Evolutionary conservation across 2,329 filamentous ascomycete genomes (phyloP), one percentile per base, ranked within the genome.

Genomic region (Ascochyta lentis): DNA sequence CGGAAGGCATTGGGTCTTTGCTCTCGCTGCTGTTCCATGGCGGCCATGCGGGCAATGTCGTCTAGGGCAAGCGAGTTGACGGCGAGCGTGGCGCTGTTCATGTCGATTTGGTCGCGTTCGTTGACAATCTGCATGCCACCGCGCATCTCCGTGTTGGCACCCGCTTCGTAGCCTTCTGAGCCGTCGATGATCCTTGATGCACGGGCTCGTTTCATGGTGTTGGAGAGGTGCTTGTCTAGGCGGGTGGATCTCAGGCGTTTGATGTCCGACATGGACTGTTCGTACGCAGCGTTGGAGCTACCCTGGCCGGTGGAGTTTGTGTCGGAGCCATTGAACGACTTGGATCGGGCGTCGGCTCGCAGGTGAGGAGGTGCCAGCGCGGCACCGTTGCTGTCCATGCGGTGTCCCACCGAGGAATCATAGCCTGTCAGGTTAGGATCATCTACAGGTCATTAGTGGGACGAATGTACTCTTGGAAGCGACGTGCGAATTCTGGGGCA

Each of bases 211-310:
- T 91, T 90, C 74, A 94, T 92, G 46, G 92, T 97, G 22, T 92
- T 96, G 33, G 94, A 98, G 39, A 99, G 80, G 68, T 96, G 92
- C 71, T 96, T 94, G 70, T 99, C 94, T 71, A 98, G 89, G 27
- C 95, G 88, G 22, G 94, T 98, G 59, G 95, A 98, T 63, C 94
- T 88, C 56, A 99, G 79, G 59, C 95, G 86, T 68, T 92, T 89
- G 72, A 99, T 95, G 77, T 99, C 95, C 64, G 95, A 96, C 65
- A 99, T 88, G 42, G 94, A 96, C 78, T 93, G 96, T 79, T 98
- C 94, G 72, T 98, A 95, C 26, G 90, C 92, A 15, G 73, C 68
- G 31, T 68, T 74, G 47, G 90, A 91, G 67, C 88, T 73, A 35
- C 58, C 62, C 53, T 86, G 83, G 29, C 80, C 80, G 24, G 58